A percentile compares a stretch with the other conserved stretches of the same genome.
These are phyloP conservation scores for Naganishia albida DNA, from an alignment of 1,284 basidiomycete genomes.

Conservation along the genomic window DNA sequence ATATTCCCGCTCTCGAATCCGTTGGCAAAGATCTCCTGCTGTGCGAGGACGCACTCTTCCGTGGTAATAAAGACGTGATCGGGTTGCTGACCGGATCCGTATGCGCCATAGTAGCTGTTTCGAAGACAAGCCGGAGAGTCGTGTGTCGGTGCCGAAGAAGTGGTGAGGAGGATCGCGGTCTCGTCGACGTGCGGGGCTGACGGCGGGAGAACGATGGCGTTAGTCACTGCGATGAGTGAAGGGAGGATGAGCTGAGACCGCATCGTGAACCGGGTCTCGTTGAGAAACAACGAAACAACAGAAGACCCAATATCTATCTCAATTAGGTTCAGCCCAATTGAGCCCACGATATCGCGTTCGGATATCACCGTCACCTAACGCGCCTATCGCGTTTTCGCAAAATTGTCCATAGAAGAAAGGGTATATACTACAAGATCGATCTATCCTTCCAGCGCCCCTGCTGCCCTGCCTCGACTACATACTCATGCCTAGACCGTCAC, in stretches of 20 bases:
- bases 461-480: no score
- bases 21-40: neutral
- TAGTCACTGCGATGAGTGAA: neutral
- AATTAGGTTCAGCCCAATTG: neutral
- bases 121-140: conserved; percentile 34
- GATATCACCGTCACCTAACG: neutral
- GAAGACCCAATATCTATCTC: neutral
- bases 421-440: neutral
- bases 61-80: conserved; percentile 39
- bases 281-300: neutral
- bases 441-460: neutral
- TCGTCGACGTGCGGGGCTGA: neutral
- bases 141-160: conserved; percentile 11
- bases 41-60: conserved; percentile 34
- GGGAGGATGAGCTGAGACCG: neutral
- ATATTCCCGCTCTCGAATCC: conserved; percentile 20
- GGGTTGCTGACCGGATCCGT: conserved; percentile 37
- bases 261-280: neutral
- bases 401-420: neutral
- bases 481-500: neutral
- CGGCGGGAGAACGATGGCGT: neutral
- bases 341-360: neutral
- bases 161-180: conserved; percentile 17
- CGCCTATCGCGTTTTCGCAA: neutral
- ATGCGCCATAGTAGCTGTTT: conserved; percentile 40